phyloP scores from a whole-genome alignment of 2,329 filamentous ascomycete genomes.

The Thielaviopsis punctulata region DNA sequence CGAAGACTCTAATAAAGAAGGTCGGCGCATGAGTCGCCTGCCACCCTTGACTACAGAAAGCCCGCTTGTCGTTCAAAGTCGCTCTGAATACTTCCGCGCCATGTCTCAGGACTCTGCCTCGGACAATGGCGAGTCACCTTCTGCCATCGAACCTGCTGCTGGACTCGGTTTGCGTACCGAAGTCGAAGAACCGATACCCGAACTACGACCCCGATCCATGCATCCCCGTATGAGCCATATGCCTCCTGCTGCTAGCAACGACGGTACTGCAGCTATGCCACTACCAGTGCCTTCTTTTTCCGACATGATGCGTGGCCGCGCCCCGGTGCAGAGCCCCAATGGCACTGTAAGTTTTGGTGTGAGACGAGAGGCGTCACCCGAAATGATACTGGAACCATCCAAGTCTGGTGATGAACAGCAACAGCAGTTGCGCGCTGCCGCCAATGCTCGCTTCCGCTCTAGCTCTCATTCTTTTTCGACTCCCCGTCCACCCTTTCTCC shows the following conservation, averaged over 20 bases:
- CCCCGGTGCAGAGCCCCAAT: conserved; percentile 1
- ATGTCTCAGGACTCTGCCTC: conserved; percentile 44
- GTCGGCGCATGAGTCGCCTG: conserved; percentile 67
- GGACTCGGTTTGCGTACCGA: conserved; percentile 35
- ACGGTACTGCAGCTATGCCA: conserved; percentile 13
- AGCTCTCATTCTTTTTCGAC: not conserved
- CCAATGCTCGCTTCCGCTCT: conserved; percentile 22
- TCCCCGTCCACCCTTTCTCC: not conserved
- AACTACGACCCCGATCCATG: conserved; percentile 52
- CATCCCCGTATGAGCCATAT: conserved; percentile 57
- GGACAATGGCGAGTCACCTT: conserved; percentile 14
- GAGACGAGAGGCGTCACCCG: conserved; percentile 40
- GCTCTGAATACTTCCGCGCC: conserved; percentile 68
- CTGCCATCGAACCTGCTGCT: conserved; percentile 16
- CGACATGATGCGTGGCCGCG: conserved; percentile 10
- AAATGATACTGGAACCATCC: conserved; percentile 13
- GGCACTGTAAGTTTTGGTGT: conserved; percentile 27
- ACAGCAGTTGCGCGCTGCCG: conserved; percentile 27
- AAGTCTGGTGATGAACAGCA: conserved; percentile 22
- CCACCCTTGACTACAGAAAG: conserved; percentile 70
- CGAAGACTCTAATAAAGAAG: conserved; percentile 57
- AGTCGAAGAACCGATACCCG: conserved; percentile 37
- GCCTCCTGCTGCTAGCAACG: conserved; percentile 26
- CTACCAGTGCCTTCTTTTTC: conserved; percentile 9
- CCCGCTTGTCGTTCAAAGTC: conserved; percentile 55